Conservation (phyloP, 1,284 basidiomycete genomes). For the Sanguinoderma infundibulare region DNA sequence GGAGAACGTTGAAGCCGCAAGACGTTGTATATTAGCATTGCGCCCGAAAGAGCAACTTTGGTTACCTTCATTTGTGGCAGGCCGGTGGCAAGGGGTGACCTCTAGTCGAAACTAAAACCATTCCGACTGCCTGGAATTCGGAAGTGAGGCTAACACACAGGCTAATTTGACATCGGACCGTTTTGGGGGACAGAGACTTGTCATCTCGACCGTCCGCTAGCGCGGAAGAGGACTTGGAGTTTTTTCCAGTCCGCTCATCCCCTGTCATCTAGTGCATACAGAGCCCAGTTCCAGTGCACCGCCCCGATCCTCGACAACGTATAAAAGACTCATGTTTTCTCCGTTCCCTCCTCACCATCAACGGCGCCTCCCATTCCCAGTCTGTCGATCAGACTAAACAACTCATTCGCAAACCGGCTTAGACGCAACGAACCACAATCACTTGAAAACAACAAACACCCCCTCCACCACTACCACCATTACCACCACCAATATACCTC, state of each 20-base stretch:
- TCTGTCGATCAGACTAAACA: no score
- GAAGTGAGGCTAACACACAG: not conserved
- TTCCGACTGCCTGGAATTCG: not conserved
- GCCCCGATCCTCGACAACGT: not conserved
- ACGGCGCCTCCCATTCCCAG: not conserved
- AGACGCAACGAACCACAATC: not conserved
- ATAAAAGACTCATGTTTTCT: not conserved
- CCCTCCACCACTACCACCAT: not conserved
- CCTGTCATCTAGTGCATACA: not conserved
- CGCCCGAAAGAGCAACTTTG: not conserved
- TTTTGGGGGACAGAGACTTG: not conserved
- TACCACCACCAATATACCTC: no score
- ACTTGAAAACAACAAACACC: not conserved
- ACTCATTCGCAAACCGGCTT: not conserved
- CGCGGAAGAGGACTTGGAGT: not conserved
- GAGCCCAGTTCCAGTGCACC: not conserved
- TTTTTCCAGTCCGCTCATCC: not conserved
- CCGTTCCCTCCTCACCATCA: not conserved
- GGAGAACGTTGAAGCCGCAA: not conserved
- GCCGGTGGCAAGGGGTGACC: not conserved
- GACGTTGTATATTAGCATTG: not conserved
- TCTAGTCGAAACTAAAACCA: not conserved
- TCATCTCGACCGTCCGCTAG: not conserved
- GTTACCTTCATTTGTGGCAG: no score
- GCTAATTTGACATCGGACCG: not conserved